phyloP scores from a whole-genome alignment of 345 rosid species.

The Lumnitzera littorea region DNA sequence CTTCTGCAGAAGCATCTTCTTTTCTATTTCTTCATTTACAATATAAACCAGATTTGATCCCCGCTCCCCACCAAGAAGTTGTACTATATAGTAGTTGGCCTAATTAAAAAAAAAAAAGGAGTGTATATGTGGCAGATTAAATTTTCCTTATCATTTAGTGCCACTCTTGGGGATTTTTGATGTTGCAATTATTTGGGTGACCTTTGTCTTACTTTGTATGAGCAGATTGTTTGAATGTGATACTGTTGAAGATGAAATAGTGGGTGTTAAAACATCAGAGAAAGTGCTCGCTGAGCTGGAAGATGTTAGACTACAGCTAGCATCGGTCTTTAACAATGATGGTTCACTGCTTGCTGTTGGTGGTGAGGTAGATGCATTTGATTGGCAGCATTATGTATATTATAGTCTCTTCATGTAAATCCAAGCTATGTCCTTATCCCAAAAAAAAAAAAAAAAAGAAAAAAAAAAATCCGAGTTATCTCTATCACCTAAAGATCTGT shows the following conservation, averaged over 20 bases:
- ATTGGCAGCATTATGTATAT: too few species aligned
- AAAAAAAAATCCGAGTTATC: too few species aligned
- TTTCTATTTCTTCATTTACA: too few species aligned
- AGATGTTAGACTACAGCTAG: slow-evolving; percentile 67
- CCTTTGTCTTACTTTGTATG: not conserved
- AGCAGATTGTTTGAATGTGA: slow-evolving; percentile 72
- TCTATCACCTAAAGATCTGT: too few species aligned
- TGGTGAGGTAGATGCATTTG: slow-evolving; percentile 51
- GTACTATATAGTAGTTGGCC: too few species aligned
- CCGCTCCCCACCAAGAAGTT: too few species aligned
- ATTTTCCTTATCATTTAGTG: not conserved
- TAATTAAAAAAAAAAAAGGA: too few species aligned
- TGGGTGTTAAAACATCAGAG: slow-evolving; percentile 42
- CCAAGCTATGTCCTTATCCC: too few species aligned
- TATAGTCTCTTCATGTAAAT: too few species aligned
- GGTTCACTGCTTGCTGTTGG: slow-evolving; percentile 73
- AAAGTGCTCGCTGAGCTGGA: slow-evolving; percentile 43
- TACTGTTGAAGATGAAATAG: slow-evolving; percentile 26
- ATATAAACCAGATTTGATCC: too few species aligned
- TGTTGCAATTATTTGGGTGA: not conserved
- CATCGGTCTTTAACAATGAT: slow-evolving; percentile 56
- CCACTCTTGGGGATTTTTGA: not conserved
- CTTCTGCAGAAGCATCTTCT: too few species aligned
- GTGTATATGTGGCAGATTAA: not conserved
- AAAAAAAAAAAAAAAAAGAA: too few species aligned